Percentiles rank a stretch among this genome's conserved stretches.
Evolutionary conservation across 1,284 basidiomycete genomes (phyloP).

Genomic region (Ganoderma lingzhi): DNA sequence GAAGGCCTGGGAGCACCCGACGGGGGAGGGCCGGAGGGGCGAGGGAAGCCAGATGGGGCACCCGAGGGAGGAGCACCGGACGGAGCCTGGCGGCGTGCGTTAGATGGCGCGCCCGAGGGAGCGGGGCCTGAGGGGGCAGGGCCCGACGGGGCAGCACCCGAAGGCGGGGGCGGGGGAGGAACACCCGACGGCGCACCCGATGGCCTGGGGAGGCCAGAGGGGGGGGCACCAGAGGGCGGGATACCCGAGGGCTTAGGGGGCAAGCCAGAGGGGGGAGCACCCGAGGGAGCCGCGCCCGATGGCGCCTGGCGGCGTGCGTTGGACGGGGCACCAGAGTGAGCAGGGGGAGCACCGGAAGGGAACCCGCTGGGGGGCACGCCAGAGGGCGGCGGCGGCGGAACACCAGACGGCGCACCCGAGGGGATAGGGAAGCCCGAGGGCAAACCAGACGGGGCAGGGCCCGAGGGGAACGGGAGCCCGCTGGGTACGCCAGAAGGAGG

Average conservation of each 20-base stretch:
- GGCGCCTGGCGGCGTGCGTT: neutral
- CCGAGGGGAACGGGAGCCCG: neutral
- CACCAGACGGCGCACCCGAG: slow-evolving; percentile 1
- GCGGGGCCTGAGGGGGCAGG: neutral
- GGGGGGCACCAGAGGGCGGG: neutral
- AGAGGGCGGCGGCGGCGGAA: neutral
- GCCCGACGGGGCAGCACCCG: neutral
- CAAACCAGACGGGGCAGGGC: neutral
- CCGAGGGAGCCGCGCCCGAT: neutral
- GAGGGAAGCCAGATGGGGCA: neutral
- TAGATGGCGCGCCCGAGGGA: neutral
- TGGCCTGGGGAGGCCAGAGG: neutral
- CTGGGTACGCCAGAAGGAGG: neutral
- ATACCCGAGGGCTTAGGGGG: neutral
- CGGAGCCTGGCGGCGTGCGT: neutral
- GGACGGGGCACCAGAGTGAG: neutral
- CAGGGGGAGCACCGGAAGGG: neutral
- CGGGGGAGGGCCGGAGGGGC: neutral
- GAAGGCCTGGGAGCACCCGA: neutral
- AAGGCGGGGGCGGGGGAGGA: neutral
- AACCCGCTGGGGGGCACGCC: neutral
- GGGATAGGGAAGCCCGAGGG: neutral
- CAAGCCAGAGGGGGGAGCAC: neutral
- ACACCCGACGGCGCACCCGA: neutral
- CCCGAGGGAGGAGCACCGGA: neutral